Evolutionary conservation across 441 rosid species (phyloP).

Genomic region (Capsella rubella): DNA sequence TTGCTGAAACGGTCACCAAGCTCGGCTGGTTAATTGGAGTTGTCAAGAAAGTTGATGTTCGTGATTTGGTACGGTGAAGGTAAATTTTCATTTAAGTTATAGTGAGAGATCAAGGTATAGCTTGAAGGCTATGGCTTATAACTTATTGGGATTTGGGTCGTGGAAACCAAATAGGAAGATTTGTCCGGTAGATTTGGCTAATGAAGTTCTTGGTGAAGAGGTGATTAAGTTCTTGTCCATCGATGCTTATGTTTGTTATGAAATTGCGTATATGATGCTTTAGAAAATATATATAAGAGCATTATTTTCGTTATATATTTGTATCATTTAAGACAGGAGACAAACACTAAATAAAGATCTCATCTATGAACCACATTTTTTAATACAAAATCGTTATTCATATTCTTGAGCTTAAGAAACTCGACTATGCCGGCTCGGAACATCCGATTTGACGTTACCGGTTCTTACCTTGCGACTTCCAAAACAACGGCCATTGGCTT

Average conservation of each 20-base stretch:
- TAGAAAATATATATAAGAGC: too few species aligned
- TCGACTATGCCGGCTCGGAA: not conserved
- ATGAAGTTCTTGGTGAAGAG: constrained; percentile 8
- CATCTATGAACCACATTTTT: not conserved
- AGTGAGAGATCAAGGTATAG: not conserved
- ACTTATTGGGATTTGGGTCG: not conserved
- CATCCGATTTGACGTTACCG: not conserved
- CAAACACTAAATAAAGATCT: not conserved
- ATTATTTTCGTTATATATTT: not conserved
- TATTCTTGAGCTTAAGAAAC: not conserved
- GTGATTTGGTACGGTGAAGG: not conserved
- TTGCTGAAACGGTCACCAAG: not conserved
- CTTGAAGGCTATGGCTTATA: not conserved
- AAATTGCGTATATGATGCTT: not conserved
- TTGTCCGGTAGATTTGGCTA: not conserved
- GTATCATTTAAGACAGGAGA: not conserved
- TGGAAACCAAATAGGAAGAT: not conserved
- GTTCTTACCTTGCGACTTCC: constrained; percentile 2
- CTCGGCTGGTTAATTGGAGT: not conserved
- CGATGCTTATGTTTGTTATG: constrained; percentile 7
- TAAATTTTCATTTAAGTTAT: not conserved
- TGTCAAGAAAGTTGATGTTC: not conserved
- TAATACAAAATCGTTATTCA: not conserved
- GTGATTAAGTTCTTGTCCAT: not conserved
- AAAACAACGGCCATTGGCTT: not conserved